Percentiles rank a stretch among this genome's conserved stretches.
phyloP scores from a whole-genome alignment of 176 grass and related monocot genomes.

The Zea luxurians region DNA sequence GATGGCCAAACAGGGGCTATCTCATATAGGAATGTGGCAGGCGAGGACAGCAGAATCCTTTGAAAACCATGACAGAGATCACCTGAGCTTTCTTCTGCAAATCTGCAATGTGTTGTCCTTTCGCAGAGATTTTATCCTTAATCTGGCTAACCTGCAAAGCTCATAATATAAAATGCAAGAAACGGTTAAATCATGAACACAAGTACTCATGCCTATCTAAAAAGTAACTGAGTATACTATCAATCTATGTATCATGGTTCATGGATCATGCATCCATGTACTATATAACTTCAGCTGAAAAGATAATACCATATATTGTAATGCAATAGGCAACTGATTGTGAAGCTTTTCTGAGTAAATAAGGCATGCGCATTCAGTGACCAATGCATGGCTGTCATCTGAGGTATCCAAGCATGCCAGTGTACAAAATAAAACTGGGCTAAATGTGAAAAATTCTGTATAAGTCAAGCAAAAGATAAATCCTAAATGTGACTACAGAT shows the following conservation, averaged over 20 bases:
- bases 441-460: not conserved
- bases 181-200: not conserved
- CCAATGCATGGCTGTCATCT: conserved; percentile 4
- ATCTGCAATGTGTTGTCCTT: conserved; percentile 58
- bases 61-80: conserved; percentile 22
- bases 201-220: not conserved
- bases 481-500: not conserved
- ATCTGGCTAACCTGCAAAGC: conserved; percentile 58
- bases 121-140: conserved; percentile 60
- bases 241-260: conserved; percentile 5
- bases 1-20: not conserved
- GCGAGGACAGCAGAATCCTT: conserved; percentile 2
- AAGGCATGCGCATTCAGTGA: not conserved
- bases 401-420: conserved; percentile 1
- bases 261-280: not conserved
- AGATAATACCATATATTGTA: not conserved
- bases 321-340: conserved; percentile 11
- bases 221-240: not conserved
- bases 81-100: conserved; percentile 76
- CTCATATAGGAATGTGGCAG: not conserved
- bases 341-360: not conserved
- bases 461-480: not conserved
- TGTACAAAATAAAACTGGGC: not conserved
- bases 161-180: conserved; percentile 20
- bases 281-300: conserved; percentile 21